Base-by-base conservation (phyloP, 768 basidiomycete species). In the Kwoniella sp. region DNA sequence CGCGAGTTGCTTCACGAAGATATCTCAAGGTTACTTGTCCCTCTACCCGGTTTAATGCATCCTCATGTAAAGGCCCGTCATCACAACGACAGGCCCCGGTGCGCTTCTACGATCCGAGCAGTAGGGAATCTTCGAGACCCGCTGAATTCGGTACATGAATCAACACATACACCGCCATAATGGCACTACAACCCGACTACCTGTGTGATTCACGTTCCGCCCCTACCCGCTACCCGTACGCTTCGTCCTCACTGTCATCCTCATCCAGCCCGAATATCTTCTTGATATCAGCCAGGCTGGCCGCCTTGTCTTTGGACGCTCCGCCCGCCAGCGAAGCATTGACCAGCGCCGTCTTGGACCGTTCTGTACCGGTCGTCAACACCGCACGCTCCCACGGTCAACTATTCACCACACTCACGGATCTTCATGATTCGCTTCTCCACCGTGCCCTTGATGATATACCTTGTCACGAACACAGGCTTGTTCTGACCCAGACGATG, bases 391-490 rank as follows among this genome's bases (percentile, higher is more conserved):
- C 36, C 44, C 37, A 43, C 25, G 38, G 8, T 41, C 26, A 46
- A 27, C 32, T 23, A 39, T 10, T 14, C 23, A 19, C 15, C 19
- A 22, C 11, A 67, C 70, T 56, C 34, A 69, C 69, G 69, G 26
- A 73, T 71, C 46, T 70, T 69, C 39, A 73, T 61, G 27, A 73
- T 71, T 14, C 72, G 57, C 47, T 51, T 39, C 47, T 52, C 62
- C 15, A 73, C 70, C 3, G 72, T 73, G 11, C 69, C 69, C 27
- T 66, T 68, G 40, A 73, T 69, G 58, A 73, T 67, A 40, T 71
- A 73, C 11, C 72, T 54, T n/a, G 72, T 73, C 20, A 73, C 70
- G 42, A 58, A 70, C 12, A 73, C 72, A 3, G 67, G 65, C 46
- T 70, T 71, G 55, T 67, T 71, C 51, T 73, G 72, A 9, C 72